A percentile compares a stretch with the other conserved stretches of the same genome.
phyloP scores from a whole-genome alignment of 805 yeast genomes.

The Maudiozyma serrabonitensis region DNA sequence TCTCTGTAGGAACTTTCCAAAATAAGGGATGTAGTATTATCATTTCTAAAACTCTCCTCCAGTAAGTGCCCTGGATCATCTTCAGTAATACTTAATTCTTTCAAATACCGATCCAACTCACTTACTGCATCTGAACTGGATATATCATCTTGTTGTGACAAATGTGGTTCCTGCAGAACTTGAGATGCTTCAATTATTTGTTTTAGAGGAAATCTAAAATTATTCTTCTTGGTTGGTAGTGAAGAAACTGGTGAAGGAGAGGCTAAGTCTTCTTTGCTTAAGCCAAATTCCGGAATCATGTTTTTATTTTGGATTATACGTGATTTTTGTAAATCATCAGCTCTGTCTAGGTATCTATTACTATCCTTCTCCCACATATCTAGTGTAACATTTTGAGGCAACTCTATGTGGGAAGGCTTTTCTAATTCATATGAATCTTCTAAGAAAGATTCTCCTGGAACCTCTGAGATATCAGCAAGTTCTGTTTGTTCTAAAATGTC shows the following conservation, averaged over 20 bases:
- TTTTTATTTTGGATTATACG: slow-evolving; percentile 7
- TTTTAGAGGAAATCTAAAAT: slow-evolving; percentile 17
- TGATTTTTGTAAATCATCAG: slow-evolving; percentile 9
- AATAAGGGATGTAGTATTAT: slow-evolving; percentile 10
- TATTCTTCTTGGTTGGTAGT: slow-evolving; percentile 4
- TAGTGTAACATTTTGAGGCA: slow-evolving; percentile 14
- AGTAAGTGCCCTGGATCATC: slow-evolving; percentile 11
- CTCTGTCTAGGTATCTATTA: slow-evolving; percentile 9
- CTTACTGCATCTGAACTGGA: slow-evolving; percentile 17
- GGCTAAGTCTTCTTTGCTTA: background rate
- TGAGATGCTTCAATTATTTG: background rate
- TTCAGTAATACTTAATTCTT: slow-evolving; percentile 10
- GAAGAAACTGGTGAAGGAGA: background rate
- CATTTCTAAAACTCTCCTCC: slow-evolving; percentile 20
- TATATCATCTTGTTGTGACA: background rate
- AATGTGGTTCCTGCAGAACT: background rate
- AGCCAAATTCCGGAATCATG: background rate
- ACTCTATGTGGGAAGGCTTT: slow-evolving; percentile 4
- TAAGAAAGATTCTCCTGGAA: background rate
- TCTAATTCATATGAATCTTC: background rate
- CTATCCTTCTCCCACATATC: slow-evolving; percentile 21
- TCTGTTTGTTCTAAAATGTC: background rate
- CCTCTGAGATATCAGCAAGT: background rate
- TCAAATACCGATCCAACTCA: slow-evolving; percentile 21
- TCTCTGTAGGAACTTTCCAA: slow-evolving; percentile 10